A percentile compares a stretch with the other conserved stretches of the same genome.
phyloP scores from a whole-genome alignment of 805 yeast genomes.

The Starmerella apis region DNA sequence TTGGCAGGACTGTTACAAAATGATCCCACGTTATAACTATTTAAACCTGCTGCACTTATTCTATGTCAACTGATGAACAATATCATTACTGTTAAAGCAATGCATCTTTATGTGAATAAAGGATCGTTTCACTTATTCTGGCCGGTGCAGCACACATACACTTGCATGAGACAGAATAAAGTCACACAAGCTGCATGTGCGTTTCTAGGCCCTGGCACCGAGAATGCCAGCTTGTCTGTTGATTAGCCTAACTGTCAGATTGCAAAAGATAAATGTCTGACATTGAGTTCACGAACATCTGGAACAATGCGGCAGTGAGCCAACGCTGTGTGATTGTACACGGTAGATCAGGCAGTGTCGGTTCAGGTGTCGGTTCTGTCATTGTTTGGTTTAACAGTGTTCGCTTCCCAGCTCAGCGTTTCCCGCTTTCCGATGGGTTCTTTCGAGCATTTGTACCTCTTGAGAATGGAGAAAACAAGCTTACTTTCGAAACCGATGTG shows the following conservation, averaged over 20 bases:
- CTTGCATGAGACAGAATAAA: too few relatives aligned
- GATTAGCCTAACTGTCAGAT: too few relatives aligned
- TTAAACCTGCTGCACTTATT: too few relatives aligned
- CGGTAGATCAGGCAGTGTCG: conserved; percentile 29
- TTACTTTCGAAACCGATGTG: conserved; percentile 38
- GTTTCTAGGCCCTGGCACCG: too few relatives aligned
- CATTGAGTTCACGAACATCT: conserved; percentile 27
- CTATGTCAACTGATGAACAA: too few relatives aligned
- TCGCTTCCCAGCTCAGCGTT: conserved; percentile 56
- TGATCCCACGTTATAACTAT: too few relatives aligned
- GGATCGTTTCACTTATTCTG: too few relatives aligned
- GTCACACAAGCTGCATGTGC: too few relatives aligned
- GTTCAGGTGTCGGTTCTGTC: conserved; percentile 33
- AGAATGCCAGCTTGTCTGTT: background rate
- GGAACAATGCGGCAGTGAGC: conserved; percentile 27
- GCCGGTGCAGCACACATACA: too few relatives aligned
- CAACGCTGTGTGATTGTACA: conserved; percentile 32
- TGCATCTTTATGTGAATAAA: too few relatives aligned
- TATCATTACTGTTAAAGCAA: too few relatives aligned
- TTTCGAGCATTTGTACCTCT: conserved; percentile 71
- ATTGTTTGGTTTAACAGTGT: conserved; percentile 37
- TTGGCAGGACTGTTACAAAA: too few relatives aligned
- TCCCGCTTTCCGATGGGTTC: conserved; percentile 55
- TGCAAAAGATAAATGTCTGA: conserved; percentile 20
- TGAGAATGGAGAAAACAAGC: conserved; percentile 53